Conservation (phyloP, 1,139 yeast genomes). For the Groenewaldozyma sp. region DNA sequence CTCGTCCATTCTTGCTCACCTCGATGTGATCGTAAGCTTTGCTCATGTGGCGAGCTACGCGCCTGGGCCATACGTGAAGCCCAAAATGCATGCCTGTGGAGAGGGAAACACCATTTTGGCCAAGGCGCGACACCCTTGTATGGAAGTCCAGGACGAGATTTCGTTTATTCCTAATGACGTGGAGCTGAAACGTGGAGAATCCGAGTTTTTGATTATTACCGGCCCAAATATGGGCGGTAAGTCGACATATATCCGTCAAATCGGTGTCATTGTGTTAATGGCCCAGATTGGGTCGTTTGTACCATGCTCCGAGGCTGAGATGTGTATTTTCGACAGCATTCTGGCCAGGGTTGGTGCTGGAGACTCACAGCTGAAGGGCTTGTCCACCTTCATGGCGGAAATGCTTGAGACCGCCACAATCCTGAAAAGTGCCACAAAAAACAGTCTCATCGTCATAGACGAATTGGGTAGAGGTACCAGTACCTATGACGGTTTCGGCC, state of each 20-base stretch:
- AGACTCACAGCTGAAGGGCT: conserved; percentile 92
- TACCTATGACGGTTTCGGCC: conserved; percentile 95
- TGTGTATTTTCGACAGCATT: conserved; percentile 81
- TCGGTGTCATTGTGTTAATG: conserved; percentile 82
- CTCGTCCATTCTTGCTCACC: conserved; percentile 53
- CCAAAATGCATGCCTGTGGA: conserved; percentile 48
- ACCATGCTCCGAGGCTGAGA: conserved; percentile 65
- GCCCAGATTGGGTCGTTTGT: conserved; percentile 91
- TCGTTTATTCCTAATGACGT: conserved; percentile 85
- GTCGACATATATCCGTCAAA: conserved; percentile 85
- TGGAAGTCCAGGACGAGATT: conserved; percentile 85
- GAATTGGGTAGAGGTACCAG: conserved; percentile 96
- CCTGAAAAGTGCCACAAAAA: conserved; percentile 71
- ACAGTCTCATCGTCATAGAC: conserved; percentile 84
- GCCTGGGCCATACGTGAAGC: conserved; percentile 71
- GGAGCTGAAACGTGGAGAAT: conserved; percentile 37
- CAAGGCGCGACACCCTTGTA: conserved; percentile 86
- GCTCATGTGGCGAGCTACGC: conserved; percentile 83
- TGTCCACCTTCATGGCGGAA: conserved; percentile 96
- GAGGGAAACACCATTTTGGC: conserved; percentile 47
- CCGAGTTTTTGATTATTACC: conserved; percentile 75
- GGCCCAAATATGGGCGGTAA: conserved; percentile 99
- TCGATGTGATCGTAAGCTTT: conserved; percentile 79
- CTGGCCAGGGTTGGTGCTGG: conserved; percentile 98
- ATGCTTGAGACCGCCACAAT: conserved; percentile 95